Evolutionary conservation across 257 asterid genomes (phyloP), one percentile per base, ranked within the genome.

Genomic region (Salvia hispanica): DNA sequence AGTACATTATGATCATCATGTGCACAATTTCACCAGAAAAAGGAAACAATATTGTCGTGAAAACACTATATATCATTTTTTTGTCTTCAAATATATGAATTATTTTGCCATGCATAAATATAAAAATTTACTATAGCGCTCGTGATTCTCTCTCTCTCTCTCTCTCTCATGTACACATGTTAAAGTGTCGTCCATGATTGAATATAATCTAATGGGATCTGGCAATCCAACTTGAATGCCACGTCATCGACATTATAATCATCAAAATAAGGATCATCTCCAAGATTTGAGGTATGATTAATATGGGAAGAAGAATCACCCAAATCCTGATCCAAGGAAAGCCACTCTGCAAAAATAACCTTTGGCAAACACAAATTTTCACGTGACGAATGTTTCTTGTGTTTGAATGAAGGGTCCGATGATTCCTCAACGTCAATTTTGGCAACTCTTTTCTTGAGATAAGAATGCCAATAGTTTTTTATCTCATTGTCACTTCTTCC

Each of bases 401-500:
- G 73, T 5, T 39, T 6, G 43, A 39, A 39, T 39, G 8, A 39
- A 39, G 43, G 43, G 43, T 5, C 8, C 1, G 42, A 52, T 68
- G 67, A 48, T 50, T 70, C 5, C 28, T 36, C 67, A 40, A 72
- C 55, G 43, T 75, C 74, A 51, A 33, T 54, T 67, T 77, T 84
- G 0, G 64, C 67, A 12, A 60, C 85, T 63, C 76, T 75, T 79
- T 81, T 86, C 87, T 89, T 89, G 5, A 89, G 81, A 69, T 76
- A 78, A 44, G 96, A 86, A 74, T 89, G 95, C 92, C 95, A 89
- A 45, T 83, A 59, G 71, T 89, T 89, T 15, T 89, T 89, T 10
- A 86, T 82, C 73, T 89, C 95, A 5, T 86, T 89, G 57, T 89
- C 96, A 9, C 88, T 89, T 80, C 95, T 78, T 80, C 96, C 96